Percentiles rank a stretch among this genome's conserved stretches.
Evolutionary conservation across 768 basidiomycete genomes (phyloP).

Genomic region (Termitomyces sp.): DNA sequence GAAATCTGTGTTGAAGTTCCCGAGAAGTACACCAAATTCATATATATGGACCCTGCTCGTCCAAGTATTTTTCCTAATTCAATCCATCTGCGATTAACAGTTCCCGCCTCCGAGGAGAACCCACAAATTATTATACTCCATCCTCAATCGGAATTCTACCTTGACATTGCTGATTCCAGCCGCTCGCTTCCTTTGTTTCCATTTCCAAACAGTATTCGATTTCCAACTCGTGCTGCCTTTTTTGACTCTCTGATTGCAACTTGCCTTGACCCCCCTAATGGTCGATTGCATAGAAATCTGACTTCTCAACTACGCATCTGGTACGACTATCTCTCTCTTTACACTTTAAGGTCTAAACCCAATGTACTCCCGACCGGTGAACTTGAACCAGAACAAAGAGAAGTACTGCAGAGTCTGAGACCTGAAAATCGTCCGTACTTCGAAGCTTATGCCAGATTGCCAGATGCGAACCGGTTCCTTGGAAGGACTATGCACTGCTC

Average conservation of each 20-base stretch:
- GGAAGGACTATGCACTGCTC: background rate
- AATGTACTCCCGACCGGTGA: constrained; percentile 2
- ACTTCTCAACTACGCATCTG: background rate
- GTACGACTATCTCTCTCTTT: background rate
- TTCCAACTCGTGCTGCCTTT: constrained; percentile 8
- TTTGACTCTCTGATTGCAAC: background rate
- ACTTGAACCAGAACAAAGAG: constrained; percentile 5
- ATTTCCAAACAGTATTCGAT: constrained; percentile 8
- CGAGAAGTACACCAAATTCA: background rate
- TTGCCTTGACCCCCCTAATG: background rate
- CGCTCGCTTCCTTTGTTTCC: constrained; percentile 10
- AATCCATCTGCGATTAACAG: background rate
- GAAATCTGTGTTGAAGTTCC: background rate
- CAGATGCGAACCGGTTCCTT: background rate
- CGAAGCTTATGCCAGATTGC: background rate
- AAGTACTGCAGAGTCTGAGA: constrained; percentile 5
- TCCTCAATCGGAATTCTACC: constrained; percentile 8
- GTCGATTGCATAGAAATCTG: background rate
- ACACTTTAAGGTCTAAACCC: constrained; percentile 9
- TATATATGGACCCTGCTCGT: background rate
- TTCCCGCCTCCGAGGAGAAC: background rate
- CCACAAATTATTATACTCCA: constrained; percentile 11
- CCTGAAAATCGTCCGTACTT: constrained; percentile 11
- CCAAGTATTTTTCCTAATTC: background rate
- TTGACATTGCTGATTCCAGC: constrained; percentile 9